Percentiles rank a stretch among this genome's conserved stretches.
Evolutionary conservation across 1,139 yeast species (phyloP).

Genomic region (Lodderomyces theae): DNA sequence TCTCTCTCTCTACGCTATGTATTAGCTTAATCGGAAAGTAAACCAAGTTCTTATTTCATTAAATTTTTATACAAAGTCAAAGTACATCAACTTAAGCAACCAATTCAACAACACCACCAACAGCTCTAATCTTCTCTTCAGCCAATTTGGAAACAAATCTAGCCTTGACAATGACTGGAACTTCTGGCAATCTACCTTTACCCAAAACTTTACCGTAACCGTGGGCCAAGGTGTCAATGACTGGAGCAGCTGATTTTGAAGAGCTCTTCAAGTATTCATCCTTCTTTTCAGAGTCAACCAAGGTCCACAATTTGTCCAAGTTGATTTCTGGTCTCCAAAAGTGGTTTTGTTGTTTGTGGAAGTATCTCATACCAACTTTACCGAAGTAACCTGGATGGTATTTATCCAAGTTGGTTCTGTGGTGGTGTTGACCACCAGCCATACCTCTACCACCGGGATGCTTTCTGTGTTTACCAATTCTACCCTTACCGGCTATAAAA

Average conservation of each 20-base stretch:
- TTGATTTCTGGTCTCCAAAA: slow-evolving; percentile 98
- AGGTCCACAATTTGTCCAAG: slow-evolving; percentile 98
- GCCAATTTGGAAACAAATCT: slow-evolving; percentile 99
- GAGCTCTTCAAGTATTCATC: slow-evolving; percentile 89
- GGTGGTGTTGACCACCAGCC: slow-evolving; percentile 99
- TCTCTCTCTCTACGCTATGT: not conserved
- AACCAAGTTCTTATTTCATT: not conserved
- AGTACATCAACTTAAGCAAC: slow-evolving; percentile 64
- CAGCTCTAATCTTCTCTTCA: slow-evolving; percentile 99
- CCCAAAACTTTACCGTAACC: slow-evolving; percentile 99
- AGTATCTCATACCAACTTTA: slow-evolving; percentile 99
- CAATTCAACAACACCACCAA: slow-evolving; percentile 99
- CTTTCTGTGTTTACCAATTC: slow-evolving; percentile 99
- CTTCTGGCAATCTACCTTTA: slow-evolving; percentile 97
- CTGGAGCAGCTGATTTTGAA: slow-evolving; percentile 92
- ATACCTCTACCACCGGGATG: slow-evolving; percentile 99
- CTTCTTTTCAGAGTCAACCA: slow-evolving; percentile 91
- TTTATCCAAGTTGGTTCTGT: slow-evolving; percentile 99
- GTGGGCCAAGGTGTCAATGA: slow-evolving; percentile 97
- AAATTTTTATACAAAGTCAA: slow-evolving; percentile 2
- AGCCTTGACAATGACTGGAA: slow-evolving; percentile 98
- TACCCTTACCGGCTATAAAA: slow-evolving; percentile 97
- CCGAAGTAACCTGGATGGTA: slow-evolving; percentile 99
- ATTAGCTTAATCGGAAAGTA: slow-evolving; percentile 4
- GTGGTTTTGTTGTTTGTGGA: slow-evolving; percentile 95